Conservation (phyloP, 1,284 basidiomycete species). For the Papiliotrema fonsecae region DNA sequence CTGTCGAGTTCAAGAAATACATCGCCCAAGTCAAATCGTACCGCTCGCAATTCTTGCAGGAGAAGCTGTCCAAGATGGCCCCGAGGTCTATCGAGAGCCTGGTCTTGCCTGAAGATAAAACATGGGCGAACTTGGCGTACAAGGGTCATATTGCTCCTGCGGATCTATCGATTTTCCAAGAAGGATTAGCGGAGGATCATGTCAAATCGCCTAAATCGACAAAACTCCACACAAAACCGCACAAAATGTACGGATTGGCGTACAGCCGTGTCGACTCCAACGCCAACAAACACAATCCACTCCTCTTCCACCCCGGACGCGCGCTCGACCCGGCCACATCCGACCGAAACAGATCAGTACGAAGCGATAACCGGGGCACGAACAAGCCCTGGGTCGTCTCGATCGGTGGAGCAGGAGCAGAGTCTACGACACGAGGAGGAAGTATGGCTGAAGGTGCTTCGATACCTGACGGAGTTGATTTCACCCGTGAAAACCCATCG, state of each 20-base stretch:
- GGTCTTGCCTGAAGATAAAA: constrained; percentile 17
- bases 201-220: constrained; percentile 8
- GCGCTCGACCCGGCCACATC: constrained; percentile 17
- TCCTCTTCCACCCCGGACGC: constrained; percentile 9
- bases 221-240: constrained; percentile 26
- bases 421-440: constrained; percentile 5
- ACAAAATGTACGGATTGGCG: constrained; percentile 33
- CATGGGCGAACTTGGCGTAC: constrained; percentile 20
- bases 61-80: constrained; percentile 15
- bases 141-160: constrained; percentile 6
- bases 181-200: constrained; percentile 12
- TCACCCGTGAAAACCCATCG: constrained; percentile 18
- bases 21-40: constrained; percentile 26
- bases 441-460: neutral
- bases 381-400: constrained; percentile 35
- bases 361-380: constrained; percentile 1
- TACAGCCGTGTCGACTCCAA: constrained; percentile 25
- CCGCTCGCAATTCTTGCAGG: constrained; percentile 10
- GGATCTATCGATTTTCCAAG: constrained; percentile 24
- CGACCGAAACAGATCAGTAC: neutral
- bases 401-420: constrained; percentile 28
- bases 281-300: constrained; percentile 7
- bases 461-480: constrained; percentile 20
- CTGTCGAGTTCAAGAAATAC: constrained; percentile 37
- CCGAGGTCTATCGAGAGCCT: constrained; percentile 10